Evolutionary conservation across 768 basidiomycete species (phyloP).

Genomic region (Postia placenta): DNA sequence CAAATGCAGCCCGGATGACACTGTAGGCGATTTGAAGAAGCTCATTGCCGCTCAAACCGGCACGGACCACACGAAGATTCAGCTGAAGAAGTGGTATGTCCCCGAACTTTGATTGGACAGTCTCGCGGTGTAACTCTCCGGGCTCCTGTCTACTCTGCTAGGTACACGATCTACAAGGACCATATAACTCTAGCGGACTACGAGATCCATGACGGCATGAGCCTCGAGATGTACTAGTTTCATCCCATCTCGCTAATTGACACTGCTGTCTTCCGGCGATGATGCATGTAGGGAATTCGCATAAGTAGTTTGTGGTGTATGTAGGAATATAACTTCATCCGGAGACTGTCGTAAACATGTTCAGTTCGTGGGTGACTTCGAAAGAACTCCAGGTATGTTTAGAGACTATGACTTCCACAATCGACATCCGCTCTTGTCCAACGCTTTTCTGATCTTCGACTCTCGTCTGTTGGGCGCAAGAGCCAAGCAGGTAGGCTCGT

Average conservation of each 20-base stretch:
- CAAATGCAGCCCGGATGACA: constrained; percentile 93
- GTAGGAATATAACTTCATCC: no score
- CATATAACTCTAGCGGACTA: constrained; percentile 92
- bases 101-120: neutral
- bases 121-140: neutral
- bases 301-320: no score
- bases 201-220: constrained; percentile 91
- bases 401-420: no score
- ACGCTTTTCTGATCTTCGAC: constrained; percentile 31
- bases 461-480: constrained; percentile 35
- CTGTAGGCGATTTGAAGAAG: constrained; percentile 95
- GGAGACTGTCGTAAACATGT: no score
- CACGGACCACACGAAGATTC: constrained; percentile 79
- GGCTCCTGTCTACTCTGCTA: constrained; percentile 25
- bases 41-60: constrained; percentile 96
- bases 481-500: constrained; percentile 36
- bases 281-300: no score
- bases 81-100: constrained; percentile 92
- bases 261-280: no score
- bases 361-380: no score
- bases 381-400: no score
- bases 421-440: constrained; percentile 34
- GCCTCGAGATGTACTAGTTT: constrained; percentile 79
- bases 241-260: no score
- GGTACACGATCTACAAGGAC: constrained; percentile 96